These are phyloP conservation scores for Casuarina equisetifolia DNA, from an alignment of 306 rosid species.

Conservation along the genomic window DNA sequence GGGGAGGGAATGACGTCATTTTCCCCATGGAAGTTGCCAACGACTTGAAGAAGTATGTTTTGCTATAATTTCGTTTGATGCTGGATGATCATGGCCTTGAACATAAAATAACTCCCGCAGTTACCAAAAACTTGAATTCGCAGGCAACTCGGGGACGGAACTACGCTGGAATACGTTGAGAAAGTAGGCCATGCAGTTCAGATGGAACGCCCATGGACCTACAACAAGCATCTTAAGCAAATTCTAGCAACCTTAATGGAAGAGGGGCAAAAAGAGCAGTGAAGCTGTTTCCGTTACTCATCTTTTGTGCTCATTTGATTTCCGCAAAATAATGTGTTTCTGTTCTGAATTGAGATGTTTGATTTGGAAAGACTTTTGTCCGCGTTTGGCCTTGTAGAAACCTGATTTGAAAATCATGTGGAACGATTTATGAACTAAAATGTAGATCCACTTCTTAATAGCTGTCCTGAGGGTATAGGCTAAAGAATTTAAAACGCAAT, in stretches of 20 bases:
- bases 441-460: no score
- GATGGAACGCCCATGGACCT: slow-evolving; percentile 18
- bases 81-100: no score
- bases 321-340: not conserved
- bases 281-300: not conserved
- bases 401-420: no score
- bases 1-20: slow-evolving; percentile 35
- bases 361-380: not conserved
- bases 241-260: not conserved
- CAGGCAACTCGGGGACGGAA: slow-evolving; percentile 27
- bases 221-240: slow-evolving; percentile 21
- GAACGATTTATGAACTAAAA: no score
- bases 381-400: not conserved
- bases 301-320: not conserved
- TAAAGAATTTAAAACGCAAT: no score
- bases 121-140: no score
- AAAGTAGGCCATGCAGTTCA: slow-evolving; percentile 34
- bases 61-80: not conserved
- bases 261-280: not conserved
- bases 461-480: no score
- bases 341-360: not conserved
- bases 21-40: slow-evolving; percentile 25
- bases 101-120: no score
- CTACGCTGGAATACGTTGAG: slow-evolving; percentile 13
- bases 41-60: slow-evolving; percentile 18